Evolutionary conservation across 208 protist genomes (phyloP).

Genomic region (Leishmania arabica): DNA sequence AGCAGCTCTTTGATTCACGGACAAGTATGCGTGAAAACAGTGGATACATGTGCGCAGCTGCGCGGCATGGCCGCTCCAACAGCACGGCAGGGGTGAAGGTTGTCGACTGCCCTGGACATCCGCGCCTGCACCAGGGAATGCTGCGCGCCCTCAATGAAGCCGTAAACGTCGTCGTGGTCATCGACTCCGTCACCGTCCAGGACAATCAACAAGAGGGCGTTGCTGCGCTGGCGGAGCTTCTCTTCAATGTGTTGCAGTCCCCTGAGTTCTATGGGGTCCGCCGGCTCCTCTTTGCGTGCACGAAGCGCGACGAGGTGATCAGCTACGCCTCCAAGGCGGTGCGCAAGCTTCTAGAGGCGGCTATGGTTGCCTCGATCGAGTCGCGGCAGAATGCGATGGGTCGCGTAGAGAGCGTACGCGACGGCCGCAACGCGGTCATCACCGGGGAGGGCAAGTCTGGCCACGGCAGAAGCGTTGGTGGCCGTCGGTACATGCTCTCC

Average conservation of each 20-base stretch:
- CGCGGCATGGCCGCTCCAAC: neutral
- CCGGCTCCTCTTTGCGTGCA: constrained; percentile 69
- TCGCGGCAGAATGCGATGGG: constrained; percentile 59
- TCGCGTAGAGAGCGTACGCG: constrained; percentile 63
- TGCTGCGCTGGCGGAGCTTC: constrained; percentile 68
- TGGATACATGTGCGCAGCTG: constrained; percentile 17
- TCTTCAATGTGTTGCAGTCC: constrained; percentile 59
- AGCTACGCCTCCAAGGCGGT: constrained; percentile 82
- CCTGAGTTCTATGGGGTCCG: constrained; percentile 76
- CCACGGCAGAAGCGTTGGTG: constrained; percentile 9
- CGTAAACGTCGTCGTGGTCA: constrained; percentile 61
- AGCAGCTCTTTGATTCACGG: constrained; percentile 29
- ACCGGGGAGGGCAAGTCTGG: constrained; percentile 7
- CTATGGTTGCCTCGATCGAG: constrained; percentile 50
- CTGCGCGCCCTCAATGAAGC: constrained; percentile 50
- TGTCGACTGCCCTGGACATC: constrained; percentile 83
- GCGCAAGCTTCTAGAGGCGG: constrained; percentile 69
- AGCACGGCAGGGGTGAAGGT: constrained; percentile 20
- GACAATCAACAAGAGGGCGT: constrained; percentile 76
- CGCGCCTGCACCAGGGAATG: constrained; percentile 62
- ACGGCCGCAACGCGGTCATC: constrained; percentile 48
- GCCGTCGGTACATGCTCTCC: constrained; percentile 40
- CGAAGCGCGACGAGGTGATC: constrained; percentile 82
- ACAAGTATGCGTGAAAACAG: constrained; percentile 78
- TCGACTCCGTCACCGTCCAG: constrained; percentile 78